These are phyloP conservation scores for Zasmidium citrigriseum DNA, from an alignment of 2,329 filamentous ascomycete species.

Conservation along the genomic window DNA sequence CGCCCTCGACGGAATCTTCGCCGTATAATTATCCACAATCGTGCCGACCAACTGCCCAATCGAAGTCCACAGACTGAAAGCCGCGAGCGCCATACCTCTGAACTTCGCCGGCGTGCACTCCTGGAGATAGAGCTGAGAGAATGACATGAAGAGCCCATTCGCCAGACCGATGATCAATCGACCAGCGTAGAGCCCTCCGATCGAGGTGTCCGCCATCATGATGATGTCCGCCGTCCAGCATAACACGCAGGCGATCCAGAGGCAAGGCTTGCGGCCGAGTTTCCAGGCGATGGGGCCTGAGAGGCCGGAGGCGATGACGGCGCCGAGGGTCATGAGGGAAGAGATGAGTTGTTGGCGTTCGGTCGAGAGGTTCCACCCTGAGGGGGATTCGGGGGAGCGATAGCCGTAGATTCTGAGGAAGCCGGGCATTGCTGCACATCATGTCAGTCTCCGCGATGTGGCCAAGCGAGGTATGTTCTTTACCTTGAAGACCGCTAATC, in stretches of 20 bases:
- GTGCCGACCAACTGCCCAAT: constrained; percentile 50
- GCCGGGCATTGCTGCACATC: constrained; percentile 10
- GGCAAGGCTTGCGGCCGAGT: constrained; percentile 47
- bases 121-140: constrained; percentile 53
- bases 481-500: constrained; percentile 54
- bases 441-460: neutral
- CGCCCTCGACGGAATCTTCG: constrained; percentile 26
- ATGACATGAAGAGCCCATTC: constrained; percentile 61
- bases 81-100: constrained; percentile 50
- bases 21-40: constrained; percentile 55
- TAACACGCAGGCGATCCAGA: constrained; percentile 52
- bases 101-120: constrained; percentile 54
- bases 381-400: constrained; percentile 24
- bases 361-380: constrained; percentile 38
- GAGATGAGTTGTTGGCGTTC: constrained; percentile 48
- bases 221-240: constrained; percentile 56
- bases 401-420: constrained; percentile 35
- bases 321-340: constrained; percentile 50
- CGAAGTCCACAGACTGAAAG: constrained; percentile 52
- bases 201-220: constrained; percentile 59
- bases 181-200: constrained; percentile 57
- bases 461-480: constrained; percentile 31
- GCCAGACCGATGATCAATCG: constrained; percentile 58
- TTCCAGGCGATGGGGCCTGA: constrained; percentile 43
- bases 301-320: constrained; percentile 44